Evolutionary conservation across 1,284 basidiomycete genomes (phyloP).

Genomic region (Pascua sp.): DNA sequence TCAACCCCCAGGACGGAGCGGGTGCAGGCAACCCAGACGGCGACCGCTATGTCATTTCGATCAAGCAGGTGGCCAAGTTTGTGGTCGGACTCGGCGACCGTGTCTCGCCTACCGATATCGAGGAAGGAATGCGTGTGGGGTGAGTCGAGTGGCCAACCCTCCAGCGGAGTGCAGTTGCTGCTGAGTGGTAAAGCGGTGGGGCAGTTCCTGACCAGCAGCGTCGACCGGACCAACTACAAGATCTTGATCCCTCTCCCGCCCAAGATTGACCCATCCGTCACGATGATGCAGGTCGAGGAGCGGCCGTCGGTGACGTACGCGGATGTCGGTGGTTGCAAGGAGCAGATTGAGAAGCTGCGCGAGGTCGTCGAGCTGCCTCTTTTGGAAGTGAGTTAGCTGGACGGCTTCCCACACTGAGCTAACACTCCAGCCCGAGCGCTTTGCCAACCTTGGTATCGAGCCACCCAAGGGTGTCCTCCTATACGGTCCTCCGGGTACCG

Average conservation of each 20-base stretch:
- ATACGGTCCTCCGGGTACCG: constrained; percentile 93
- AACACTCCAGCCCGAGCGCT: constrained; percentile 80
- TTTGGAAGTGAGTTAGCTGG: constrained; percentile 64
- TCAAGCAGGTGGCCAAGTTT: constrained; percentile 99
- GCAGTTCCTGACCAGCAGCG: constrained; percentile 26
- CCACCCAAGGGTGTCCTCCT: constrained; percentile 97
- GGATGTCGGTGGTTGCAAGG: constrained; percentile 97
- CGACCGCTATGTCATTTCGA: constrained; percentile 99
- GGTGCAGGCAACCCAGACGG: constrained; percentile 62
- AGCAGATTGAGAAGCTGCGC: constrained; percentile 97
- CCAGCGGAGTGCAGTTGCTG: not conserved
- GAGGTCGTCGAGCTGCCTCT: constrained; percentile 99
- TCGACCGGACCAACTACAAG: constrained; percentile 80
- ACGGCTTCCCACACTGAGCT: constrained; percentile 3
- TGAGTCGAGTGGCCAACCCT: constrained; percentile 50
- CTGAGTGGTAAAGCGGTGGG: no score
- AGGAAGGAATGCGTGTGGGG: constrained; percentile 99
- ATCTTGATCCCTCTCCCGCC: constrained; percentile 99
- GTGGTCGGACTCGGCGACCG: constrained; percentile 95
- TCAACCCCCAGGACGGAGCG: constrained; percentile 49
- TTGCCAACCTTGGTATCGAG: constrained; percentile 97
- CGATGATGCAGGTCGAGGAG: constrained; percentile 99
- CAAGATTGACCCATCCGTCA: constrained; percentile 98
- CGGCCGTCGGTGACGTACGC: constrained; percentile 98
- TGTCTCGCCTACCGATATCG: constrained; percentile 95